Evolutionary conservation across 2,329 filamentous ascomycete genomes (phyloP).

Genomic region (Cercospora sp.): DNA sequence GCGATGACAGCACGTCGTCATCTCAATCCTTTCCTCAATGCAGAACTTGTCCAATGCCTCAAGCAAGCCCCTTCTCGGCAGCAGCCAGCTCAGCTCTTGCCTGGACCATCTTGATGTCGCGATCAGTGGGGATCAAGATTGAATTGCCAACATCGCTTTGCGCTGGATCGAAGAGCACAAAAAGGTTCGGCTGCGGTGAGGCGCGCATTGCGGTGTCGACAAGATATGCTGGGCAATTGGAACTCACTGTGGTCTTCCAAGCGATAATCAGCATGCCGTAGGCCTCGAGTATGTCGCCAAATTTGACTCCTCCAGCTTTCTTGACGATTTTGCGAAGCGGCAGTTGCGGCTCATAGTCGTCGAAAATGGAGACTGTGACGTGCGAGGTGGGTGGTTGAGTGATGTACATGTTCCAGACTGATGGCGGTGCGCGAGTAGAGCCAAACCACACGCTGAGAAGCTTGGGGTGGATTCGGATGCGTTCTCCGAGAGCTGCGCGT

Average conservation of each 20-base stretch:
- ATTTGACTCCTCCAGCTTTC: neutral
- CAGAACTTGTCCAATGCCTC: neutral
- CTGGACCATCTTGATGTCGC: neutral
- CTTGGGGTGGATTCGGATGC: neutral
- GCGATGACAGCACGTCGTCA: neutral
- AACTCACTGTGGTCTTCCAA: neutral
- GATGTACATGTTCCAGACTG: slow-evolving; percentile 7
- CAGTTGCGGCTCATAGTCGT: neutral
- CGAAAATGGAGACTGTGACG: neutral
- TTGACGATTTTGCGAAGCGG: neutral
- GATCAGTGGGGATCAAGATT: neutral
- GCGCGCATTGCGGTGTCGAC: neutral
- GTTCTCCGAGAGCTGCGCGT: neutral
- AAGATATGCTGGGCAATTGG: neutral
- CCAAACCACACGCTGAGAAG: neutral
- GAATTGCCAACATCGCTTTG: neutral
- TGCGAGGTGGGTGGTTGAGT: slow-evolving; percentile 6
- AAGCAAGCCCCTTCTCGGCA: neutral
- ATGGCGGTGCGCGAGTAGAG: slow-evolving; percentile 6
- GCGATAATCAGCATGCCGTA: neutral
- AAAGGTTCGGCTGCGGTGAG: neutral
- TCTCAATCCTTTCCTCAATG: neutral
- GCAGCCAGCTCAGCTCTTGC: neutral
- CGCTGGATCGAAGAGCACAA: neutral
- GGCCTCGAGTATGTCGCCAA: slow-evolving; percentile 3